phyloP scores from a whole-genome alignment of 306 rosid genomes.

The Cucurbita pepo region DNA sequence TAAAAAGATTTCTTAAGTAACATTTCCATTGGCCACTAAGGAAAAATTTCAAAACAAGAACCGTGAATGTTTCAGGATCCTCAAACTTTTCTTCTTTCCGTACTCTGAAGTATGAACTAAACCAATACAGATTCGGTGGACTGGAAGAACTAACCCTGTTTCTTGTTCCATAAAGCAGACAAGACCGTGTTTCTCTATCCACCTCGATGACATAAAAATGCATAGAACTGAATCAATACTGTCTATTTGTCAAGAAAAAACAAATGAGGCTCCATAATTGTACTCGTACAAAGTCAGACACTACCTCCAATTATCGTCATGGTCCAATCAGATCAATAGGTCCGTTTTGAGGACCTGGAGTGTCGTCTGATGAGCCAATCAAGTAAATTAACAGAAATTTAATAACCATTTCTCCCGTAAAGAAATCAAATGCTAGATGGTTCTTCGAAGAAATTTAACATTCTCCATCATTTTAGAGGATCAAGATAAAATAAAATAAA shows the following conservation, averaged over 20 bases:
- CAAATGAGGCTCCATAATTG: not conserved
- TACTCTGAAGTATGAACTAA: not conserved
- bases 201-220: not conserved
- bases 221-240: not conserved
- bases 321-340: not conserved
- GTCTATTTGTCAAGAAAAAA: not conserved
- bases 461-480: not conserved
- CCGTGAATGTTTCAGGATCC: not conserved
- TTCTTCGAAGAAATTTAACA: not conserved
- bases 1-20: not conserved
- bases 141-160: not conserved
- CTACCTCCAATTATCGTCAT: not conserved
- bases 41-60: not conserved
- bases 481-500: not conserved
- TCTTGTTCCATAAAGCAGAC: not conserved
- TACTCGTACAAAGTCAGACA: not conserved
- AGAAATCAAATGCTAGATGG: not conserved
- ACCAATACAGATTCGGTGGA: not conserved
- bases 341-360: not conserved
- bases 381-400: not conserved
- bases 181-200: not conserved
- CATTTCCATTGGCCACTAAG: not conserved
- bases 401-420: not conserved
- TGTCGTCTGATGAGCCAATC: not conserved
- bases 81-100: not conserved